A percentile compares a stretch with the other conserved stretches of the same genome.
phyloP scores from a whole-genome alignment of 345 rosid genomes.

The Raphanus raphanistrum region DNA sequence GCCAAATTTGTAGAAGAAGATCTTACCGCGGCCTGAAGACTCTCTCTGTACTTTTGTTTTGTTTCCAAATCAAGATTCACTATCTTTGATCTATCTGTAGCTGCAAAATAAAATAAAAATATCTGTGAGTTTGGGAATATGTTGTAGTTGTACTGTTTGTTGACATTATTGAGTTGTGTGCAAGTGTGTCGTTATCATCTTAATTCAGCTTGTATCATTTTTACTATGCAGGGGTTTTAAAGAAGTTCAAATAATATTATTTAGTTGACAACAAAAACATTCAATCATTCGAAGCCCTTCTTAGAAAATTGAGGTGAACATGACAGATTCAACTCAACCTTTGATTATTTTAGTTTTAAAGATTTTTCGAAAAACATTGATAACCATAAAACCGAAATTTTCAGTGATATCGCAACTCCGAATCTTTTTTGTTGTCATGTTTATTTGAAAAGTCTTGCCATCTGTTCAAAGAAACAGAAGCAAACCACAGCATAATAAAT shows the following conservation, averaged over 20 bases:
- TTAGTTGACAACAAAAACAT: background rate
- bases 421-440: background rate
- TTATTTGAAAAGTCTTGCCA: background rate
- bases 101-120: background rate
- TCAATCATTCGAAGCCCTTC: background rate
- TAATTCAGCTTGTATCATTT: background rate
- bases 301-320: background rate
- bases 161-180: background rate
- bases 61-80: background rate
- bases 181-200: background rate
- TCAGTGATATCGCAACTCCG: background rate
- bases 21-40: background rate
- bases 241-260: background rate
- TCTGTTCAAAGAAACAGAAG: background rate
- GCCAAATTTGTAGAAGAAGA: constrained; percentile 51
- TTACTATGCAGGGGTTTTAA: background rate
- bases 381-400: background rate
- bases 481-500: background rate
- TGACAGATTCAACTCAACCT: background rate
- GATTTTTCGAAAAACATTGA: background rate
- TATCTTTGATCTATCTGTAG: background rate
- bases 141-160: background rate
- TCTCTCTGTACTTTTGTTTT: background rate
- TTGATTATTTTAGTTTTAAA: too few relatives aligned
- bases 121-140: constrained; percentile 4